Evolutionary conservation across 768 basidiomycete genomes (phyloP).

Genomic region (Neoboletus brunneissimus): DNA sequence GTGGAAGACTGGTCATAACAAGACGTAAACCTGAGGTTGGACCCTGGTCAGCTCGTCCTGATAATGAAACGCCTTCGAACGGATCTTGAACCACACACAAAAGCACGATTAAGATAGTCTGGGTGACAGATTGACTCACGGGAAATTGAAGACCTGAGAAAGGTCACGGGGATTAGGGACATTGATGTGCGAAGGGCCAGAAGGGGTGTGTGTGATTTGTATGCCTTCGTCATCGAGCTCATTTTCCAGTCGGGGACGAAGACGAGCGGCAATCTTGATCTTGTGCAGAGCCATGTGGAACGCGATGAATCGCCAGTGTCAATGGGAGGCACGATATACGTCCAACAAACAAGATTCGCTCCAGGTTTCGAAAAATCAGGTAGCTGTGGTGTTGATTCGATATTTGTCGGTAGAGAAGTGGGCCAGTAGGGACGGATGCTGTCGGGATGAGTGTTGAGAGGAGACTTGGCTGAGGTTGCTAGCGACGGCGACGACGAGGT

Average conservation of each 20-base stretch:
- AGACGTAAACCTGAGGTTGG: slow-evolving; percentile 57
- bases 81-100: slow-evolving; percentile 1
- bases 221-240: slow-evolving; percentile 65
- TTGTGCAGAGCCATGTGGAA: slow-evolving; percentile 38
- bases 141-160: slow-evolving; percentile 73
- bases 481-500: not conserved
- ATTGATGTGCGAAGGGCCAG: slow-evolving; percentile 48
- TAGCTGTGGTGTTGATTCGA: not conserved
- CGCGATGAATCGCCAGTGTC: not conserved
- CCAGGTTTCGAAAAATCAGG: not conserved
- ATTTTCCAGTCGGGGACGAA: slow-evolving; percentile 59
- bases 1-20: slow-evolving; percentile 69
- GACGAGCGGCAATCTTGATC: slow-evolving; percentile 69
- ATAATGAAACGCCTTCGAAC: not conserved
- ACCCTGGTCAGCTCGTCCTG: slow-evolving; percentile 1
- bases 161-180: slow-evolving; percentile 71
- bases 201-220: slow-evolving; percentile 45
- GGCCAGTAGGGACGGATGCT: not conserved
- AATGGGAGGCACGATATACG: not conserved
- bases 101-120: not conserved
- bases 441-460: not conserved
- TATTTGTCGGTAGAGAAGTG: not conserved
- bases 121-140: slow-evolving; percentile 40
- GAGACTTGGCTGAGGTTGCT: not conserved
- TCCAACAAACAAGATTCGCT: not conserved